These are phyloP conservation scores for Fusarium napiforme DNA, from an alignment of 2,329 filamentous ascomycete species.

Conservation along the genomic window DNA sequence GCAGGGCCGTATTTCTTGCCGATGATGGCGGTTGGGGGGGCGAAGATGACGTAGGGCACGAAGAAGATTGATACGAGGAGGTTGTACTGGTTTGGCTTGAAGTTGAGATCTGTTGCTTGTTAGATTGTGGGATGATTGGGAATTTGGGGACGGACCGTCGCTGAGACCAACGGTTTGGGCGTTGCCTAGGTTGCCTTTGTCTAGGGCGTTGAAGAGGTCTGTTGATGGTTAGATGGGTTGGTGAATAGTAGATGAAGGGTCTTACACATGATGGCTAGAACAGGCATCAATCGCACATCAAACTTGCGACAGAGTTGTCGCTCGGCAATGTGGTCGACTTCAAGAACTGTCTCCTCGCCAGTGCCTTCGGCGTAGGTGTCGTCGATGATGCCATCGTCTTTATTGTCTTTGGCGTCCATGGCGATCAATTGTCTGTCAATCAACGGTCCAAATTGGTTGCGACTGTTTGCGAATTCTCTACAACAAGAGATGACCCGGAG, in stretches of 20 bases:
- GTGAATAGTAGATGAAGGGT: rapidly evolving
- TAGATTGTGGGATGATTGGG: rapidly evolving
- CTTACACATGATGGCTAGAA: constrained; percentile 18
- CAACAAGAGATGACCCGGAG: too few relatives aligned
- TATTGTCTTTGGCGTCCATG: constrained; percentile 10
- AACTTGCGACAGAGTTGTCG: constrained; percentile 19
- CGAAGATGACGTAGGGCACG: constrained; percentile 16
- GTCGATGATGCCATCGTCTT: constrained; percentile 2
- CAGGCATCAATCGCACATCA: constrained; percentile 3
- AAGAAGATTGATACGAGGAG: constrained; percentile 20
- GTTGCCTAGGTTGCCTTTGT: constrained; percentile 21
- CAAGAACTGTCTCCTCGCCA: background rate
- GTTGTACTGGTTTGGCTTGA: constrained; percentile 14
- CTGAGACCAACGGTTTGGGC: constrained; percentile 11
- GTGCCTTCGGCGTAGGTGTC: constrained; percentile 1
- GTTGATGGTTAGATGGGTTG: background rate
- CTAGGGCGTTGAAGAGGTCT: constrained; percentile 12
- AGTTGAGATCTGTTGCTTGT: constrained; percentile 2
- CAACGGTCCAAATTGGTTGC: background rate
- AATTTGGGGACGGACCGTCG: background rate
- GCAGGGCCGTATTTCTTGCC: constrained; percentile 11
- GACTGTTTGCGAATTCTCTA: background rate
- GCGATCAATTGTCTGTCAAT: rapidly evolving
- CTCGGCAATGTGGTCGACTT: constrained; percentile 11
- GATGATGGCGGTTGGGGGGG: constrained; percentile 5